Evolutionary conservation across 78 protist species (phyloP), one percentile per base, ranked within the genome.

Genomic region (Protostelium mycophagum): DNA sequence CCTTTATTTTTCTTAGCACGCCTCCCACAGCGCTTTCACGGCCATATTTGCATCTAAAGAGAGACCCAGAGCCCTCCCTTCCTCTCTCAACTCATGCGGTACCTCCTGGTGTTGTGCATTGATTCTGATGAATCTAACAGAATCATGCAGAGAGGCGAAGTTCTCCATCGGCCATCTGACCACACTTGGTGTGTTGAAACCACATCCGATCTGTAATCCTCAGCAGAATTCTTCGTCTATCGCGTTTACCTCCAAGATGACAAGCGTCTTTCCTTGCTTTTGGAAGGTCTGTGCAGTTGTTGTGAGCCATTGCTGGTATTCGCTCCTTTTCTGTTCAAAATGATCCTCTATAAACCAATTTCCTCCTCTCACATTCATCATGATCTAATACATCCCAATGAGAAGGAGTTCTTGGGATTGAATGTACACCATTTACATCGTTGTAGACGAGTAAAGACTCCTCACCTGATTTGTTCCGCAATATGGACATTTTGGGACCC

Each of bases 121-220:
- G 85, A 90, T 86, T 36, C 92, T 63, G 9, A 90, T 51, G 29
- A 90, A 37, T 28, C 89, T 83, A 35, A 85, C 92, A 23, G 35
- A 0, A 35, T 0, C 0, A 38, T 25, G 35, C 35, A 0, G 23
- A 29, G n/a, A 63, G 35, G 35, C 85, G 0, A 38, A 29, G 1
- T 0, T 0, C 89, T 86, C 84, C 63, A 38, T 28, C 29, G 85
- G 88, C 36, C 1, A 91, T 34, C 93, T 63, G 1, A 86, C 29
- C 16, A 91, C 93, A 31, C 38, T 31, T 28, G 93, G 93, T 5
- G 93, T 91, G 88, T 91, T 91, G 85, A 86, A 91, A 28, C 93
- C 93, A 28, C 83, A 83, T 28, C 93, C 93, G 34, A 91, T 16
- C 88, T 28, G 86, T 5, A 31, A 25, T 28, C 34, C n/a, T 28